These are phyloP conservation scores for Dispira simplex DNA, from an alignment of 192 early-diverging fungal genomes.

Conservation along the genomic window DNA sequence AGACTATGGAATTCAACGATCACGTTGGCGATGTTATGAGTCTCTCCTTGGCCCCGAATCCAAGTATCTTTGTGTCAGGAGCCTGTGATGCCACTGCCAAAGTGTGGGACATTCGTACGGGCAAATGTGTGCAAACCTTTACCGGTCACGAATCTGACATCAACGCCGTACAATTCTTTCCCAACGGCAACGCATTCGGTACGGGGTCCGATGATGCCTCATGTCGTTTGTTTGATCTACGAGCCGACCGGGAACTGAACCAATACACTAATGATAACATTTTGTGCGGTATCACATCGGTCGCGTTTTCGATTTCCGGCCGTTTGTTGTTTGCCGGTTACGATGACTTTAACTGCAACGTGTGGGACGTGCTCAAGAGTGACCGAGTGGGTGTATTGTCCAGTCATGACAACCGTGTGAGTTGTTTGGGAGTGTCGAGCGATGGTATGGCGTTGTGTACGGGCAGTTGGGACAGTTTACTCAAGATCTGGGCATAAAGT, in stretches of 20 bases:
- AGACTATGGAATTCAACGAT: constrained; percentile 92
- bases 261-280: constrained; percentile 98
- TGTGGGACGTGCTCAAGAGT: constrained; percentile 98
- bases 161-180: constrained; percentile 99
- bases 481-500: constrained; percentile 64
- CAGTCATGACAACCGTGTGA: constrained; percentile 93
- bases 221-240: constrained; percentile 92
- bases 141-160: constrained; percentile 97
- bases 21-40: constrained; percentile 99
- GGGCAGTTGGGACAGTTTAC: constrained; percentile 93
- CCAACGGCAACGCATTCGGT: constrained; percentile 94
- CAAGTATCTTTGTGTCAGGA: constrained; percentile 94
- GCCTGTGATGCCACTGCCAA: constrained; percentile 98
- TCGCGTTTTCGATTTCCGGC: constrained; percentile 94
- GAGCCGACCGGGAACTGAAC: constrained; percentile 96
- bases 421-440: constrained; percentile 87
- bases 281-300: constrained; percentile 95
- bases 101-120: constrained; percentile 96
- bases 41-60: constrained; percentile 82
- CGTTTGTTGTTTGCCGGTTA: constrained; percentile 96
- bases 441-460: constrained; percentile 99
- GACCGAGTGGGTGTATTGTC: constrained; percentile 85
- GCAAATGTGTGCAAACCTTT: constrained; percentile 95
- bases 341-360: constrained; percentile 99
- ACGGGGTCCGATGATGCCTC: constrained; percentile 98